Conservation (phyloP, 345 rosid species). For the Hibiscus syriacus region DNA sequence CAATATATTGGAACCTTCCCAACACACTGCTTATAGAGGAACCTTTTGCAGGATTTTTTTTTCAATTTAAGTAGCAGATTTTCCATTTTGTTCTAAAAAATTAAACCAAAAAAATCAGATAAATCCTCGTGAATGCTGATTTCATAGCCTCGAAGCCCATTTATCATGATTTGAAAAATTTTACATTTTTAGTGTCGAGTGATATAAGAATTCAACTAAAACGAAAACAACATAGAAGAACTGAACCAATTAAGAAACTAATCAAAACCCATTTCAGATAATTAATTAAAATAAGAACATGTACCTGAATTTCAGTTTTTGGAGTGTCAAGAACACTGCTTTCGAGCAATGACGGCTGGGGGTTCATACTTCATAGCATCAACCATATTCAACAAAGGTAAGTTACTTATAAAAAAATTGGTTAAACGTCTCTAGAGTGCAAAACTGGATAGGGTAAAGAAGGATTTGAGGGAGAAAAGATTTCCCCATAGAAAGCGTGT, state of each 20-base stretch:
- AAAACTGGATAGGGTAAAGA: background rate
- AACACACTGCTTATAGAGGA: no score
- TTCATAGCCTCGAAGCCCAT: no score
- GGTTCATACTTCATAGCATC: background rate
- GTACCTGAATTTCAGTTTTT: background rate
- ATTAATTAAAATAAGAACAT: no score
- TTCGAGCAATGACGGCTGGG: background rate
- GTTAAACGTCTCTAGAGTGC: background rate
- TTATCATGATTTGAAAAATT: no score
- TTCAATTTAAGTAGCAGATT: background rate
- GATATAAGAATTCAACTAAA: background rate
- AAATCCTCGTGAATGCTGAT: background rate
- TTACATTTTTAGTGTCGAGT: no score
- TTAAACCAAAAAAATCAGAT: background rate
- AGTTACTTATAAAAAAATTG: background rate
- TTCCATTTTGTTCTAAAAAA: background rate
- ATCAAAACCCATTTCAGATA: background rate
- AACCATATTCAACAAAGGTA: background rate
- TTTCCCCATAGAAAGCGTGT: background rate
- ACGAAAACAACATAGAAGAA: background rate
- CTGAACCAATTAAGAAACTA: background rate
- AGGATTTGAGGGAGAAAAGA: background rate
- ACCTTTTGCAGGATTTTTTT: no score
- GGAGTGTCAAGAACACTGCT: background rate
- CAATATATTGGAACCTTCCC: no score